These are phyloP conservation scores for Monilinia fructigena DNA, from an alignment of 2,329 filamentous ascomycete genomes.

Conservation along the genomic window DNA sequence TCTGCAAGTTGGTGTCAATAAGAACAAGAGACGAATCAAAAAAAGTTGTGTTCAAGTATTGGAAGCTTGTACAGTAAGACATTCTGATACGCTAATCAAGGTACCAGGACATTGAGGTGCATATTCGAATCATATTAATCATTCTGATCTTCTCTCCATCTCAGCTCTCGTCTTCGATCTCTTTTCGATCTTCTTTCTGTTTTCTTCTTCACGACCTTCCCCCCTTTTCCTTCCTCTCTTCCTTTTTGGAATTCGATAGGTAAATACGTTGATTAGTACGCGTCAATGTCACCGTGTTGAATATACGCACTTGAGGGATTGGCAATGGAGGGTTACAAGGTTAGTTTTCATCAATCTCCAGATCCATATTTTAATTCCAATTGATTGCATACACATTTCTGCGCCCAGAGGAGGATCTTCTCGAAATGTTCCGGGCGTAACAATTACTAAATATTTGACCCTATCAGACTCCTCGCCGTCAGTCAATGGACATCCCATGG, in stretches of 20 bases:
- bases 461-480: constrained; percentile 23
- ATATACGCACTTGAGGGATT: constrained; percentile 11
- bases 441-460: constrained; percentile 7
- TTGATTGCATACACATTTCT: constrained; percentile 15
- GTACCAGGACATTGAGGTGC: constrained; percentile 10
- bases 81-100: constrained; percentile 14
- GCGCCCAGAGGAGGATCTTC: neutral
- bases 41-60: neutral
- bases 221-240: neutral
- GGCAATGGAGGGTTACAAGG: constrained; percentile 23
- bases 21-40: constrained; percentile 7
- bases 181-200: neutral
- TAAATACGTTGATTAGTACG: neutral
- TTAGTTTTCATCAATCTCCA: constrained; percentile 12
- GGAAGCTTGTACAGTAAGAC: constrained; percentile 2
- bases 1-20: constrained; percentile 18
- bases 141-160: neutral
- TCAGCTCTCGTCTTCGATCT: neutral
- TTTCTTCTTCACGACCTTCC: neutral
- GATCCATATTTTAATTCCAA: constrained; percentile 13
- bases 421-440: neutral
- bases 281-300: constrained; percentile 22
- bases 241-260: neutral
- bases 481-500: constrained; percentile 24
- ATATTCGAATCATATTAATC: constrained; percentile 13